These are phyloP conservation scores for Beta corolliflora DNA, from an alignment of 179 eudicot species.

Conservation along the genomic window DNA sequence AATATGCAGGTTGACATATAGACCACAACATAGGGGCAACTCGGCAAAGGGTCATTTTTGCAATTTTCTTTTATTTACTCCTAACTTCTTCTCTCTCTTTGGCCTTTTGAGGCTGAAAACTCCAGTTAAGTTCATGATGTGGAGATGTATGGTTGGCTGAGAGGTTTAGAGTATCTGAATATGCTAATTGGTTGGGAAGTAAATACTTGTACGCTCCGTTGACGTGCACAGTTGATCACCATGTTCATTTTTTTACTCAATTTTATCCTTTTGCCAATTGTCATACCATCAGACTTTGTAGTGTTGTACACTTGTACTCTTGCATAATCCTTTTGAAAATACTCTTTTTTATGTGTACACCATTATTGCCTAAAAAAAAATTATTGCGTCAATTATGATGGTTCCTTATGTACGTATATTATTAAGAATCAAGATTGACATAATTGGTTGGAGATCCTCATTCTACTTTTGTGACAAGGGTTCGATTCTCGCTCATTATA, in stretches of 20 bases:
- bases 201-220: constrained; percentile 25
- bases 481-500: too few relatives aligned
- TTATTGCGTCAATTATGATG: too few relatives aligned
- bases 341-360: too few relatives aligned
- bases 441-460: too few relatives aligned
- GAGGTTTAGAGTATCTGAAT: constrained; percentile 22
- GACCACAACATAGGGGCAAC: constrained; percentile 21
- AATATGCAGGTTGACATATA: constrained; percentile 17
- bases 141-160: constrained; percentile 20
- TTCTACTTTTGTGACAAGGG: too few relatives aligned
- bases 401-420: too few relatives aligned
- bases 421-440: too few relatives aligned
- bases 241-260: not conserved
- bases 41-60: not conserved
- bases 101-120: not conserved
- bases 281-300: not conserved
- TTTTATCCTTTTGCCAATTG: not conserved
- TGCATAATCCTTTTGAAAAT: not conserved
- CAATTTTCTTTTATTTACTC: too few relatives aligned
- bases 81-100: too few relatives aligned
- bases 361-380: too few relatives aligned
- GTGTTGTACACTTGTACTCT: not conserved
- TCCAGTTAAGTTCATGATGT: constrained; percentile 18
- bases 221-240: constrained; percentile 30
- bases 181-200: constrained; percentile 30